Evolutionary conservation across 148 eudicot species (phyloP), one percentile per base, ranked within the genome.

Genomic region (Rhododendron vialii): DNA sequence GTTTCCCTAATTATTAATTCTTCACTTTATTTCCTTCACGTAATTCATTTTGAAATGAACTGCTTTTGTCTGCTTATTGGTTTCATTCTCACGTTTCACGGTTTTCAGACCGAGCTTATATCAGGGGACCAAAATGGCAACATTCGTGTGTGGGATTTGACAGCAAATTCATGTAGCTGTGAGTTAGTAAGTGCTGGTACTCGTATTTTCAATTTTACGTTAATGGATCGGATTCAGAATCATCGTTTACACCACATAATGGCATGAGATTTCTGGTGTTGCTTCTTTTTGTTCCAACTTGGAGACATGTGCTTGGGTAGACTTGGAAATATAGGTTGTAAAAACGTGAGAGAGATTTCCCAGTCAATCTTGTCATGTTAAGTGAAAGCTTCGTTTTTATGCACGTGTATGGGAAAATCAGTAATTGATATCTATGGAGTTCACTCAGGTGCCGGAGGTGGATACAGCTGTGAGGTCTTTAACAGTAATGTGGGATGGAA

Each of bases 41-140:
- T 43, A 9, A 59, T 28, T 85, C 61, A 30, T 8, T 85, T 38
- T 36, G 26, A 28, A 28, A 35, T 50, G n/a, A 15, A 63, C 83
- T 80, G 83, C 38, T 75, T 82, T 86, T 61, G n/a, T 82, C 3
- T 33, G 11, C n/a, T 13, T 28, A 15, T 74, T 47, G 0, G 55
- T 45, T 67, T 67, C 33, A 50, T 51, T 69, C 47, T n/a, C n/a
- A n/a, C 51, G 17, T 8, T 86, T 53, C 33, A 33, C 10, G 41
- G 82, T 87, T 81, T 90, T 89, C 94, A 95, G 98, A 95, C 91
- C 18, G 98, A 95, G 89, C 90, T 95, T 81, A 95, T 95, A 89
- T 95, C 99, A 69, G 99, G 99, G 84, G 99, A 96, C 92, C 99
- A 96, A 89, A 95, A 96, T 89, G 99, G 99, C 82, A 96, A 96